Conservation (phyloP, 1,139 yeast genomes). For the Pneumocystis murina region DNA sequence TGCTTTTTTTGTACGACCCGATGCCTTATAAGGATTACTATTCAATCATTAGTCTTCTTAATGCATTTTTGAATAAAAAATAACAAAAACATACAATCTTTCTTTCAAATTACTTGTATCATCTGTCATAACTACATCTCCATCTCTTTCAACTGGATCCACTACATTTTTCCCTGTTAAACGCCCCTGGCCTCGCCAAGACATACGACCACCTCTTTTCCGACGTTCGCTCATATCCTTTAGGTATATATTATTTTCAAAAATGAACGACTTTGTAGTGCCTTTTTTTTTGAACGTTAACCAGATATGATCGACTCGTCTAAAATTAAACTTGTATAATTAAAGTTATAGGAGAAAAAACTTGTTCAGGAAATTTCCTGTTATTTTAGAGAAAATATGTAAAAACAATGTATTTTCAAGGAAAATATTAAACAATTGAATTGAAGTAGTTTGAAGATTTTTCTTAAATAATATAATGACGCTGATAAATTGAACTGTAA, state of each 20-base stretch:
- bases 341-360: too few relatives aligned
- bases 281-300: not conserved
- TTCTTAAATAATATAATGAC: too few relatives aligned
- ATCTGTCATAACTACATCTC: constrained; percentile 10
- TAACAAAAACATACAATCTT: constrained; percentile 6
- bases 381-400: too few relatives aligned
- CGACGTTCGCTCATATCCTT: not conserved
- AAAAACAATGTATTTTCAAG: too few relatives aligned
- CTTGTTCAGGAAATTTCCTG: too few relatives aligned
- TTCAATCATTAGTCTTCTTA: not conserved
- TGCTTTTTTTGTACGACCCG: constrained; percentile 4
- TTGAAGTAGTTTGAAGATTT: too few relatives aligned
- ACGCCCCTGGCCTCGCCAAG: constrained; percentile 8
- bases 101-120: constrained; percentile 1
- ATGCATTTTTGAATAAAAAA: not conserved
- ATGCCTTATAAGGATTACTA: constrained; percentile 9
- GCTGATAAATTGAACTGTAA: too few relatives aligned
- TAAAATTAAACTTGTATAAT: too few relatives aligned
- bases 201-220: not conserved
- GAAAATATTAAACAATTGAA: too few relatives aligned
- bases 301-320: not conserved
- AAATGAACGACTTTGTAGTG: not conserved
- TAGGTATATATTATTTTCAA: not conserved
- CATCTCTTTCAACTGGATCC: constrained; percentile 6
- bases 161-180: not conserved